Evolutionary conservation across 768 basidiomycete species (phyloP), one percentile per base, ranked within the genome.

Genomic region (Kwoniella mangroviensis): DNA sequence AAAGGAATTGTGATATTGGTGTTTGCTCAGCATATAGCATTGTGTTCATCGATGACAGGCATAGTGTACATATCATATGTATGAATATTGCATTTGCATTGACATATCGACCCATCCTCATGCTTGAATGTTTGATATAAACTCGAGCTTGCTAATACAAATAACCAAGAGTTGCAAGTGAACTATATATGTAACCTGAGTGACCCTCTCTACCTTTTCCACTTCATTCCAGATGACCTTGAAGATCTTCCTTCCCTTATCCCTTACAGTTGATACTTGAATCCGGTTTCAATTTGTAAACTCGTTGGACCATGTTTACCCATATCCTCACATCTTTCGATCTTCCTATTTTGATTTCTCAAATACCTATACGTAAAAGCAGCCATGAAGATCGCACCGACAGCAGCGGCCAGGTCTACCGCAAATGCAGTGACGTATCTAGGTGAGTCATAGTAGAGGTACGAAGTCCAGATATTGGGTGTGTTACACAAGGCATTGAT

Each of bases 391-490:
- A 83, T 75, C 15, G 71, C 72, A 17, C 75, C 73, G 13, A 77
- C 77, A 10, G 77, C 52, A 3, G 80, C 75, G 6, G 79, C 80
- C 41, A 81, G 74, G 67, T 82, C 77, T 61, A 80, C 79, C 17
- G 63, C 52, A 63, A 81, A 82, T 24, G 81, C 81, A 15, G 70
- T 51, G 67, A 81, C 59, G 72, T 80, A 82, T 26, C 80, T 75
- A 6, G 81, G 82, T 2, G 69, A 57, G 65, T 70, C 68, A 45
- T 62, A 72, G 77, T 83, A 82, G n/a, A 82, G 74, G 75, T 81
- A 83, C 7, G 73, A 70, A 12, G 79, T 80, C 78, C 78, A 79
- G 62, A 80, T 76, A 65, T 80, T 80, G 28, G 78, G 79, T 9
- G 75, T 76, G 42, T 70, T 75, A 61, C 73, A 74, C 49, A 76